phyloP scores from a whole-genome alignment of 768 basidiomycete genomes.

The Mycena haematopus region DNA sequence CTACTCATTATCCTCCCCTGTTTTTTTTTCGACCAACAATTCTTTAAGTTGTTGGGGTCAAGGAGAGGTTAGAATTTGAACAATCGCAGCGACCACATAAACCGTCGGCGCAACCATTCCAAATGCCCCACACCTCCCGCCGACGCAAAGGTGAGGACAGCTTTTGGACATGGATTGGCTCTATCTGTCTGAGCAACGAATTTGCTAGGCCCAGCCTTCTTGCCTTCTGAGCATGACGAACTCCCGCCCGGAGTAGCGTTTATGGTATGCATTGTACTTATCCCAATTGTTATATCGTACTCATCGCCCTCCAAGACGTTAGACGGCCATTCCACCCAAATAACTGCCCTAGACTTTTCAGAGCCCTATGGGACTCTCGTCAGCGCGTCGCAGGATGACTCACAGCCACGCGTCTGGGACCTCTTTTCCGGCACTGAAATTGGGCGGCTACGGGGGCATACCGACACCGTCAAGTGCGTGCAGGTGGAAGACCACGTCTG shows the following conservation, averaged over 20 bases:
- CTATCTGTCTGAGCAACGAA: conserved; percentile 6
- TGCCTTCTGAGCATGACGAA: conserved; percentile 97
- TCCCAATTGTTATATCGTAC: neutral
- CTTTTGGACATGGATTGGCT: neutral
- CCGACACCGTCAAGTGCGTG: conserved; percentile 81
- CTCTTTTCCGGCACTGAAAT: conserved; percentile 88
- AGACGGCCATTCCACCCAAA: conserved; percentile 77
- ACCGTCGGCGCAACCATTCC: conserved; percentile 45
- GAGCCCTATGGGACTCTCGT: conserved; percentile 97
- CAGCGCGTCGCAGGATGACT: conserved; percentile 84
- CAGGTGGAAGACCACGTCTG: conserved; percentile 94
- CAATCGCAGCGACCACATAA: conserved; percentile 46
- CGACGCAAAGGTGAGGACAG: conserved; percentile 63
- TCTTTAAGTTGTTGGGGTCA: conserved; percentile 83
- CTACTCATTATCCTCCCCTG: conserved; percentile 24
- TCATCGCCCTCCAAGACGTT: conserved; percentile 64
- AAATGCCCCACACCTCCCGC: conserved; percentile 65
- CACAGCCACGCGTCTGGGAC: conserved; percentile 94
- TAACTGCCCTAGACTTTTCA: conserved; percentile 91
- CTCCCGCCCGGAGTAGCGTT: conserved; percentile 94
- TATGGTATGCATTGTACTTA: conserved; percentile 67
- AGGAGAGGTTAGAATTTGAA: conserved; percentile 82
- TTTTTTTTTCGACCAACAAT: conserved; percentile 8
- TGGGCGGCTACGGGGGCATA: conserved; percentile 84
- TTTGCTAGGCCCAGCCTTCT: conserved; percentile 84